Base-by-base conservation (phyloP, 2,329 filamentous ascomycete species). In the Beauveria asiatica region DNA sequence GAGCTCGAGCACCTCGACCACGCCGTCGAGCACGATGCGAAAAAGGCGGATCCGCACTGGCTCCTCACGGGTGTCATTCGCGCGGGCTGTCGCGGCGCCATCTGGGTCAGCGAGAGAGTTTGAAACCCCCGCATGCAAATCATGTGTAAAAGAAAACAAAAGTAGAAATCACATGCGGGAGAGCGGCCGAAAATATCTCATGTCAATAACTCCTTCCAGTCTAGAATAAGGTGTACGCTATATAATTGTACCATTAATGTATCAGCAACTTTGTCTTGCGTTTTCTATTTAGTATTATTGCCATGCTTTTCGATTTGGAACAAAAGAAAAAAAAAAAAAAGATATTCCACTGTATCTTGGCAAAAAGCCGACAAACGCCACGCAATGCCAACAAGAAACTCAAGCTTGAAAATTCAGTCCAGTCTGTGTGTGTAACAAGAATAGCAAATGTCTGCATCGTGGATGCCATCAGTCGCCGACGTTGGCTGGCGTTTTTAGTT, bases 1-100 rank as follows among this genome's bases (percentile, higher is more conserved):
- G 94, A 99, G 76, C 76, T 99, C 61, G 94, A 99, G 79, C 94
- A 99, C 78, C 76, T 99, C 65, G 94, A 99, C 72, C 89, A 96
- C 76, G 94, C 94, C 0, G 88, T 99, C 21, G 88, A 94, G 72
- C 88, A 97, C 69, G 93, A 97, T 75, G 88, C 92, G 3, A 91
- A 94, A 74, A 85, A 92, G 74, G 94, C 94, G 6, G 84, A 87
- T 72, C 92, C 93, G 33, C 93, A 97, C 73, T 92, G 93, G 79
- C 75, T 96, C 59, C 77, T 99, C 64, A 96, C 92, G 0, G 89
- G 88, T 49, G 82, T 92, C 8, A 97, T 99, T 67, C 81, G 92
- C 58, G 84, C 89, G n/a, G 94, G 94, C 1, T 99, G 94, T 73
- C 83, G 89, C 64, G 88, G 90, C 0, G 94, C 94, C 0, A 99